Percentiles rank a stretch among this genome's conserved stretches.
phyloP scores from a whole-genome alignment of 345 rosid genomes.

The Gossypium raimondii region DNA sequence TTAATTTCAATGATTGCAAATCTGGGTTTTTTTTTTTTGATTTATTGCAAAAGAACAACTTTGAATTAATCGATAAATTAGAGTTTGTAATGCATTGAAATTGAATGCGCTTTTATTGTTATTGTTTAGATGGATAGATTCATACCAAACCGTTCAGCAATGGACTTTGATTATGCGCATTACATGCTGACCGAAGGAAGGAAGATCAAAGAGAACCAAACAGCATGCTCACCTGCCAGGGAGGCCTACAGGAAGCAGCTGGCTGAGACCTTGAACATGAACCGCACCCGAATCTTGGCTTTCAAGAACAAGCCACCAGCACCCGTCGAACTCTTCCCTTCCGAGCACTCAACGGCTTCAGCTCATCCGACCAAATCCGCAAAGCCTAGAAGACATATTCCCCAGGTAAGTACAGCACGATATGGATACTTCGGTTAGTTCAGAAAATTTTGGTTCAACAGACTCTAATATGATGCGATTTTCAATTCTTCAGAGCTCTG shows the following conservation, averaged over 20 bases:
- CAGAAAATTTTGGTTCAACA: too few relatives aligned
- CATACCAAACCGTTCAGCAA: conserved; percentile 70
- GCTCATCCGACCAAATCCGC: conserved; percentile 24
- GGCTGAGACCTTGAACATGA: conserved; percentile 60
- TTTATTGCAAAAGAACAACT: not conserved
- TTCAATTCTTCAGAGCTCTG: conserved; percentile 30
- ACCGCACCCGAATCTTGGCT: conserved; percentile 59
- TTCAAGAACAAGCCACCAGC: conserved; percentile 66
- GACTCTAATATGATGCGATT: not conserved
- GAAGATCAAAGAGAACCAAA: conserved; percentile 43
- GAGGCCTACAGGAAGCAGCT: conserved; percentile 62
- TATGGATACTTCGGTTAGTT: not conserved
- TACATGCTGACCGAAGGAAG: conserved; percentile 52
- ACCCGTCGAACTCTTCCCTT: conserved; percentile 17
- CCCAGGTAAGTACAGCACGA: conserved; percentile 22
- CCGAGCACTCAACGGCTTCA: conserved; percentile 4
- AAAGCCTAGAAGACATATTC: conserved; percentile 36
- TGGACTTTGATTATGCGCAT: conserved; percentile 66
- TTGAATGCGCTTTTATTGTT: not conserved
- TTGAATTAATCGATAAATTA: not conserved
- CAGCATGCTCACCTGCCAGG: conserved; percentile 45
- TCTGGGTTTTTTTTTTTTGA: not conserved
- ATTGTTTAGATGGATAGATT: conserved; percentile 56
- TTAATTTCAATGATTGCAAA: not conserved
- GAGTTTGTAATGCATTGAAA: not conserved